These are phyloP conservation scores for Amanita brunnescens DNA, from an alignment of 768 basidiomycete species.

Conservation along the genomic window DNA sequence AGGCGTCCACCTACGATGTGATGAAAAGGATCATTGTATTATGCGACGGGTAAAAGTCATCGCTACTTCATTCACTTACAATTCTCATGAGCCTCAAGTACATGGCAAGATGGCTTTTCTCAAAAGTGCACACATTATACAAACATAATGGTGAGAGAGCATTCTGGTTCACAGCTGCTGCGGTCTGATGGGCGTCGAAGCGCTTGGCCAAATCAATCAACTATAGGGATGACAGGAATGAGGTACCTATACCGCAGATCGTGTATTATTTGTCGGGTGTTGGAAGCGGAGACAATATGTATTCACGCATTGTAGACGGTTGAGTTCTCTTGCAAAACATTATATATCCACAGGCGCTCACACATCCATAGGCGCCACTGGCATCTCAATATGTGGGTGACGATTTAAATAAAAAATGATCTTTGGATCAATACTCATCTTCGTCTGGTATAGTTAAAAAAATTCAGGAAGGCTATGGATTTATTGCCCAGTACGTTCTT, in stretches of 20 bases:
- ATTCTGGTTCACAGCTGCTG: not conserved
- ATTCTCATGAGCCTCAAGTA: constrained; percentile 30
- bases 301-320: constrained; percentile 55
- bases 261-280: constrained; percentile 62
- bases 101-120: constrained; percentile 62
- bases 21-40: constrained; percentile 63
- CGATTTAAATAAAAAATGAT: constrained; percentile 2
- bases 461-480: constrained; percentile 73
- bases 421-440: not conserved
- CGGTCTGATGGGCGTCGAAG: constrained; percentile 19
- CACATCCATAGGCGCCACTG: constrained; percentile 44
- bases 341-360: not conserved
- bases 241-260: constrained; percentile 43
- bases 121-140: constrained; percentile 40
- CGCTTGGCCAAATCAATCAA: constrained; percentile 46
- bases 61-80: not conserved
- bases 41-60: constrained; percentile 58
- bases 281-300: constrained; percentile 45
- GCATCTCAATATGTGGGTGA: constrained; percentile 47
- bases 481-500: constrained; percentile 61
- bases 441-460: constrained; percentile 41
- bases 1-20: constrained; percentile 8
- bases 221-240: constrained; percentile 35
- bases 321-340: not conserved
- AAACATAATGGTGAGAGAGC: constrained; percentile 40